phyloP scores from a whole-genome alignment of 805 yeast genomes.

The Metahyphopichia silvanorum region DNA sequence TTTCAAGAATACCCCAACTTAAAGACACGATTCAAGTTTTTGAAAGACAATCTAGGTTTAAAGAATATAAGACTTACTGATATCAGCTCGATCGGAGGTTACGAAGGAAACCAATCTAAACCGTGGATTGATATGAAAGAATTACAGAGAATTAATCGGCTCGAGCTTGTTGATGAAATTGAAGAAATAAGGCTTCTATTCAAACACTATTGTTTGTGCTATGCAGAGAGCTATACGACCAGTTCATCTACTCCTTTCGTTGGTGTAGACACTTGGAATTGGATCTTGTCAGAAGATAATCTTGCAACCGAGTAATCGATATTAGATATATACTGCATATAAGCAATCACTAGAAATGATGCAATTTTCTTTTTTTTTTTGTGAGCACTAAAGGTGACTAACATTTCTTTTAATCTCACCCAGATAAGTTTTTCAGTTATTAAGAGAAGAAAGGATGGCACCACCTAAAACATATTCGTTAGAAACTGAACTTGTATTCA shows the following conservation, averaged over 20 bases:
- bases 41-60: conserved; percentile 15
- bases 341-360: conserved; percentile 1
- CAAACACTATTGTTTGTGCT: conserved; percentile 54
- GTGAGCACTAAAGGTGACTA: not conserved
- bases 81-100: conserved; percentile 30
- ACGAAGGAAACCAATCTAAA: conserved; percentile 32
- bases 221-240: conserved; percentile 17
- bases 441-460: conserved; percentile 6
- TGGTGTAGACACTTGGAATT: conserved; percentile 10
- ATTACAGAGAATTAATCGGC: conserved; percentile 39
- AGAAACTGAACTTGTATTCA: conserved; percentile 68
- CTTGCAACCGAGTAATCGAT: too few relatives aligned
- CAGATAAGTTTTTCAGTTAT: not conserved
- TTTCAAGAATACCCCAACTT: conserved; percentile 51
- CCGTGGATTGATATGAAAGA: conserved; percentile 47
- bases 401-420: not conserved
- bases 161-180: conserved; percentile 71
- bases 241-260: conserved; percentile 1
- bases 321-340: not conserved
- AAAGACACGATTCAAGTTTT: conserved; percentile 20
- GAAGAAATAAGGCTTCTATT: conserved; percentile 66
- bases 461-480: conserved; percentile 43
- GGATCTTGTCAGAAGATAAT: conserved; percentile 5
- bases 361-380: conserved; percentile 2
- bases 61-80: conserved; percentile 42